Percentiles rank a stretch among this genome's conserved stretches.
Evolutionary conservation across 2,329 filamentous ascomycete species (phyloP).

Genomic region (Alternaria sp.): DNA sequence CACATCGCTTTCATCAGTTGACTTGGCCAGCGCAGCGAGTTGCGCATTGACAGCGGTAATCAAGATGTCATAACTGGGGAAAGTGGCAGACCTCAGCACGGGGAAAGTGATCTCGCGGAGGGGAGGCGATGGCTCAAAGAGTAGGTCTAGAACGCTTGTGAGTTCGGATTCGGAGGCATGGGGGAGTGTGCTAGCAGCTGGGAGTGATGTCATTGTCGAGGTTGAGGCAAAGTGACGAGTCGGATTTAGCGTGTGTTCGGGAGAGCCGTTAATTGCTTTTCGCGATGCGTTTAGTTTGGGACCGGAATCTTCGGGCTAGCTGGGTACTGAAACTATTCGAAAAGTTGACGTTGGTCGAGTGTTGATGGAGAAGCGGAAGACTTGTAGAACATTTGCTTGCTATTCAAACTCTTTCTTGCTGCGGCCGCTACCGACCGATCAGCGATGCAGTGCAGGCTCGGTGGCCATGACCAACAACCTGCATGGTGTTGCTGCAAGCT

Average conservation of each 20-base stretch:
- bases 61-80: slow-evolving; percentile 73
- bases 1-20: slow-evolving; percentile 56
- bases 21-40: slow-evolving; percentile 58
- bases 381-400: not conserved
- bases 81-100: slow-evolving; percentile 66
- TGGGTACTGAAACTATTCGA: not conserved
- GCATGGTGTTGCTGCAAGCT: slow-evolving; percentile 27
- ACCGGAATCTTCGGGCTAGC: not conserved
- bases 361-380: not conserved
- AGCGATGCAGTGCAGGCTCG: slow-evolving; percentile 6
- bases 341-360: not conserved
- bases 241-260: not conserved
- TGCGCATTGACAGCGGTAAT: slow-evolving; percentile 71
- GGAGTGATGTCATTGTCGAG: slow-evolving; percentile 57
- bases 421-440: slow-evolving; percentile 41
- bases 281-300: slow-evolving; percentile 9
- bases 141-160: slow-evolving; percentile 71
- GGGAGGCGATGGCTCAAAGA: slow-evolving; percentile 83
- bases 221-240: not conserved
- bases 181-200: slow-evolving; percentile 65
- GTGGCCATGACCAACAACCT: not conserved
- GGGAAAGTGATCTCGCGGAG: slow-evolving; percentile 77
- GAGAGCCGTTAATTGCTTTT: slow-evolving; percentile 4
- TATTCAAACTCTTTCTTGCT: not conserved
- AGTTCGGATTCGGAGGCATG: slow-evolving; percentile 64